These are phyloP conservation scores for Geranium brycei DNA, from an alignment of 345 rosid genomes.

Conservation along the genomic window DNA sequence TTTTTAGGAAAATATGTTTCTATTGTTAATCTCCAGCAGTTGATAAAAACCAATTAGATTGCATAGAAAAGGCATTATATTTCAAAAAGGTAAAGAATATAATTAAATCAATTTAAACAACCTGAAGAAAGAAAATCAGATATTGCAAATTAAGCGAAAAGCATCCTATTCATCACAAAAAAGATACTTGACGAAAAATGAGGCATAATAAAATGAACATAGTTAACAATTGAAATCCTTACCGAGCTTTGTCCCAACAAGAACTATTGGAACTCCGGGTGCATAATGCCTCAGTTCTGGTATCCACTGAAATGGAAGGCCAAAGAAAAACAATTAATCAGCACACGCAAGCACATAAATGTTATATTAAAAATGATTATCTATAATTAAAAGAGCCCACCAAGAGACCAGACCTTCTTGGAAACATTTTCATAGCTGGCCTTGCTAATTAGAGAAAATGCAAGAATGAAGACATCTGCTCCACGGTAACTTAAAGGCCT, in stretches of 20 bases:
- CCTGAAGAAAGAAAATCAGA: too few species aligned
- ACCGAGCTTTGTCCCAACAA: slow-evolving; percentile 97
- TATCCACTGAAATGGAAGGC: slow-evolving; percentile 60
- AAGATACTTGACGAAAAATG: too few species aligned
- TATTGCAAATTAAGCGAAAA: too few species aligned
- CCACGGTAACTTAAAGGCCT: slow-evolving; percentile 93
- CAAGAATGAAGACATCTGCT: slow-evolving; percentile 91
- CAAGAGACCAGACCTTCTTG: slow-evolving; percentile 48
- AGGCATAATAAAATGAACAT: too few species aligned
- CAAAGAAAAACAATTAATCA: slow-evolving; percentile 1
- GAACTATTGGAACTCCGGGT: slow-evolving; percentile 82
- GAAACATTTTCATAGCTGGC: slow-evolving; percentile 96
- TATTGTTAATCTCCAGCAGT: too few species aligned
- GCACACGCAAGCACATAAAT: too few species aligned
- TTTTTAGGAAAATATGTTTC: too few species aligned
- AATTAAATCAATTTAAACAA: too few species aligned
- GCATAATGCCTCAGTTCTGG: slow-evolving; percentile 93
- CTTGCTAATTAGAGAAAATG: slow-evolving; percentile 93
- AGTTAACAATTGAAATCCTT: slow-evolving; percentile 7
- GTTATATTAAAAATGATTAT: background rate
- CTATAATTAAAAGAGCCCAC: background rate
- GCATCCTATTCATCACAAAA: too few species aligned
- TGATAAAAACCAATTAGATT: too few species aligned
- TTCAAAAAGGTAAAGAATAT: too few species aligned
- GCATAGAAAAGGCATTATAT: too few species aligned